phyloP scores from a whole-genome alignment of 2,329 filamentous ascomycete genomes.

The Juglanconis sp. region DNA sequence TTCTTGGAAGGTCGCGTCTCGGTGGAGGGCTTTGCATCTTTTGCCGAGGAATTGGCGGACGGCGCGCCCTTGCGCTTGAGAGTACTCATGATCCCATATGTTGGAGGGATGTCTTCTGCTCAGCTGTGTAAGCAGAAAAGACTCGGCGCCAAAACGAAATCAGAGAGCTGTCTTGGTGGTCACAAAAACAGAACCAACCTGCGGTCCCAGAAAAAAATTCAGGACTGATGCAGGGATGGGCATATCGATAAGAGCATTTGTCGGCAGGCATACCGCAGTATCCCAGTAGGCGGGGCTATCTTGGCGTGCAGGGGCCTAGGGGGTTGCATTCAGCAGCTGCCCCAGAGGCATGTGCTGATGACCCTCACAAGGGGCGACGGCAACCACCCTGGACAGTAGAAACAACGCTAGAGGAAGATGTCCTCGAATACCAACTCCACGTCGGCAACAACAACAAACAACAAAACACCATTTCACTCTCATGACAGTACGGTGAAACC shows the following conservation, averaged over 20 bases:
- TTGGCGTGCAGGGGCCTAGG: neutral
- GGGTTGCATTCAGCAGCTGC: neutral
- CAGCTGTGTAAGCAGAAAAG: neutral
- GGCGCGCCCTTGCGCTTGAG: slow-evolving; percentile 59
- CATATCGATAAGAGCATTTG: slow-evolving; percentile 21
- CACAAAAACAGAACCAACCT: neutral
- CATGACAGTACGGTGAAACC: neutral
- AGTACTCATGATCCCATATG: slow-evolving; percentile 45
- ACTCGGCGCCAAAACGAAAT: neutral
- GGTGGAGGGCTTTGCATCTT: slow-evolving; percentile 44
- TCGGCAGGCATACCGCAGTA: neutral
- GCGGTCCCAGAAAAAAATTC: slow-evolving; percentile 7
- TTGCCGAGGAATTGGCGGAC: slow-evolving; percentile 45
- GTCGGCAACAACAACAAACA: neutral
- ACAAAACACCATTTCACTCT: neutral
- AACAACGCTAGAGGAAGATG: too few relatives aligned
- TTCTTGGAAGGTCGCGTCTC: slow-evolving; percentile 48
- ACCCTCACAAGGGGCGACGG: too few relatives aligned
- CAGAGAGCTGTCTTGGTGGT: neutral
- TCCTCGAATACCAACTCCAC: neutral
- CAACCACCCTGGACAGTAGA: too few relatives aligned
- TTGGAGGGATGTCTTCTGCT: neutral
- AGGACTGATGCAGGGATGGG: slow-evolving; percentile 5
- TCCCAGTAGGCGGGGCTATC: neutral
- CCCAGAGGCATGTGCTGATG: neutral